A percentile compares a stretch with the other conserved stretches of the same genome.
Evolutionary conservation across 1,284 basidiomycete species (phyloP).

Genomic region (Pseudozyma hubeiensis): DNA sequence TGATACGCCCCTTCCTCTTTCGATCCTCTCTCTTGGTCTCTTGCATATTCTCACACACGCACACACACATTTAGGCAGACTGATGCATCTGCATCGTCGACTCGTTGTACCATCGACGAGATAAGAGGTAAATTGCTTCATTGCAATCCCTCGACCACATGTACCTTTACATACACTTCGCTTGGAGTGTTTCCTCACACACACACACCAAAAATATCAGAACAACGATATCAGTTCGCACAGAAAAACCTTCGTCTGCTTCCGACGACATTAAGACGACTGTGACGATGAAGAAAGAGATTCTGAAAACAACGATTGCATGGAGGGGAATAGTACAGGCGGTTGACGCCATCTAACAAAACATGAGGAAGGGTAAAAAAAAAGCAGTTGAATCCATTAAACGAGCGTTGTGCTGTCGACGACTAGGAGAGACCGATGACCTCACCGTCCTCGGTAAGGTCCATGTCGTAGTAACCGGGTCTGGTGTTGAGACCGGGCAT

Average conservation of each 20-base stretch:
- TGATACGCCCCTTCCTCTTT: neutral
- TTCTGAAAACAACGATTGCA: neutral
- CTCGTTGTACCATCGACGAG: neutral
- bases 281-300: neutral
- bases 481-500: conserved; percentile 97
- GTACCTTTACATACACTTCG: conserved; percentile 23
- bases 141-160: conserved; percentile 5
- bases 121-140: neutral
- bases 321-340: conserved; percentile 12
- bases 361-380: too few relatives aligned
- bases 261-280: too few relatives aligned
- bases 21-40: conserved; percentile 2
- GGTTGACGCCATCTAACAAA: conserved; percentile 13
- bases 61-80: conserved; percentile 1
- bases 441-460: conserved; percentile 67
- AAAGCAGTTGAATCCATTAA: neutral
- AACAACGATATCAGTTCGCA: conserved; percentile 42
- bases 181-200: neutral
- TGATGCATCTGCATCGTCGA: neutral
- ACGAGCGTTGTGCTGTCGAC: neutral
- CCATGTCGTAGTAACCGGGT: conserved; percentile 74
- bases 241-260: conserved; percentile 8
- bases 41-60: conserved; percentile 12
- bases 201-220: conserved; percentile 48
- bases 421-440: conserved; percentile 68